Conservation (phyloP, 768 basidiomycete species). For the Collybia mongolica region DNA sequence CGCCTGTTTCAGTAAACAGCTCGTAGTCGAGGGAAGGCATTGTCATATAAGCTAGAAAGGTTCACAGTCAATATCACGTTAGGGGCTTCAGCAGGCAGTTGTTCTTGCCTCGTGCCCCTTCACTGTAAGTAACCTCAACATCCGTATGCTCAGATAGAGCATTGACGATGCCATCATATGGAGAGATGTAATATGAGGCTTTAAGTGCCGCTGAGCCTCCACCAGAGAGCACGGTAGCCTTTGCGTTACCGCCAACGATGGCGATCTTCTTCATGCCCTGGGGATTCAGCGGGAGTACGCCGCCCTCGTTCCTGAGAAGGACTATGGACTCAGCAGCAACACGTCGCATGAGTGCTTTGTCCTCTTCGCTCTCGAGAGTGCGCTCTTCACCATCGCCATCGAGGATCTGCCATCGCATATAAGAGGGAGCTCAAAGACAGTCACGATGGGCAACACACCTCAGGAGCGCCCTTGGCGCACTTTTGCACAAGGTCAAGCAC, state of each 20-base stretch:
- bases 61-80: constrained; percentile 1
- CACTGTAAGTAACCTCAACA: constrained; percentile 61
- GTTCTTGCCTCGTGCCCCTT: constrained; percentile 63
- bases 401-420: constrained; percentile 43
- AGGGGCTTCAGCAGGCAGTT: neutral
- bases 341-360: constrained; percentile 60
- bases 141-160: constrained; percentile 45
- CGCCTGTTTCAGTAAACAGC: constrained; percentile 54
- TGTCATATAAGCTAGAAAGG: constrained; percentile 53
- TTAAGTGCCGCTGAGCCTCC: constrained; percentile 76
- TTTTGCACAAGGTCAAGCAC: constrained; percentile 72
- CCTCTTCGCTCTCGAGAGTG: constrained; percentile 59
- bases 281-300: constrained; percentile 52
- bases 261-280: constrained; percentile 62
- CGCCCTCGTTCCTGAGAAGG: constrained; percentile 66
- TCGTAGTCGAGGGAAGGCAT: constrained; percentile 71
- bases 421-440: neutral
- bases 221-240: constrained; percentile 58
- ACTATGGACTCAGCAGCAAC: constrained; percentile 74
- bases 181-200: constrained; percentile 73
- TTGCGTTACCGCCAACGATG: constrained; percentile 74
- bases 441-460: constrained; percentile 36
- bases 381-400: constrained; percentile 71
- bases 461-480: constrained; percentile 63
- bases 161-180: constrained; percentile 71